phyloP scores from a whole-genome alignment of 495 filamentous ascomycete species.

The Tuber aestivum region DNA sequence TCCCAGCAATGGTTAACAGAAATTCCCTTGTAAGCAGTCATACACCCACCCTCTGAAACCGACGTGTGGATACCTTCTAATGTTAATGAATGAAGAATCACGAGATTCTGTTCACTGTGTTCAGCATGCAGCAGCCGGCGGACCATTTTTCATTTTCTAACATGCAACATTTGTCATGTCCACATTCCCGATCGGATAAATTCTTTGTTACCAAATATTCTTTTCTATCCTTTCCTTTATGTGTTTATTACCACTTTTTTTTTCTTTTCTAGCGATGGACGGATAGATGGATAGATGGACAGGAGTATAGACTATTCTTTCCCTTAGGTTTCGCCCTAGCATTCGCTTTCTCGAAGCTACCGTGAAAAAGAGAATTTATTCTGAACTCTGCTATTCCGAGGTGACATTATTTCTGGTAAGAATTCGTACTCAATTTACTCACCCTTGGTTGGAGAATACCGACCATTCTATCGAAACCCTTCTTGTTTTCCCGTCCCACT shows the following conservation, averaged over 20 bases:
- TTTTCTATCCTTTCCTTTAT: neutral
- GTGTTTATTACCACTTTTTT: neutral
- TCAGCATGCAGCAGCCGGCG: neutral
- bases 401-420: neutral
- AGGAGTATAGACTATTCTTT: neutral
- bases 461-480: neutral
- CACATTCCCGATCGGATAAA: neutral
- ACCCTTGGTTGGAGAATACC: fast-evolving
- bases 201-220: neutral
- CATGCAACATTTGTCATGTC: neutral
- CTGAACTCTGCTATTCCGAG: neutral
- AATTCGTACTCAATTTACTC: no score
- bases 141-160: no score
- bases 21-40: neutral
- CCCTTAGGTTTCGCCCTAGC: neutral
- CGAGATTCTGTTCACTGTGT: neutral
- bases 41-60: neutral
- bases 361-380: neutral
- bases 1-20: fast-evolving
- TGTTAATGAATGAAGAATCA: neutral
- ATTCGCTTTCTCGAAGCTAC: neutral
- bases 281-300: neutral
- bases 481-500: neutral
- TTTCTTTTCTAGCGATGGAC: neutral
- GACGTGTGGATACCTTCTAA: neutral